Conservation (phyloP, 1,139 yeast genomes). For the Suhomyces taliae region DNA sequence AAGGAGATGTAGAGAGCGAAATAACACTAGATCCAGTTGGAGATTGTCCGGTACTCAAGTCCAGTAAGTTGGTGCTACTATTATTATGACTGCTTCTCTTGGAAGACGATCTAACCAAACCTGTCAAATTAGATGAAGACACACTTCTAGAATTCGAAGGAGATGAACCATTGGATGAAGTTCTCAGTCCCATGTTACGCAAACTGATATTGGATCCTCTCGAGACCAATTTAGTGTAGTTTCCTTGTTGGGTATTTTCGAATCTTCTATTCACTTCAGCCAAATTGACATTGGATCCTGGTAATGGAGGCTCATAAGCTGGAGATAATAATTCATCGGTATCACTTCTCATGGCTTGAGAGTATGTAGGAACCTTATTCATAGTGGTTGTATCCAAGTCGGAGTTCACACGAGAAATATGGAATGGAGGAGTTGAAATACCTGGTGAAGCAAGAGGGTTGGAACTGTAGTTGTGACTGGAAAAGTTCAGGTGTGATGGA, state of each 20-base stretch:
- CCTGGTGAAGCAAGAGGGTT: constrained; percentile 31
- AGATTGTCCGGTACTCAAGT: not conserved
- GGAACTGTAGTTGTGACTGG: constrained; percentile 3
- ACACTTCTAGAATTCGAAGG: constrained; percentile 31
- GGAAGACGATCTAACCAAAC: constrained; percentile 14
- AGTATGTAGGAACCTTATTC: constrained; percentile 79
- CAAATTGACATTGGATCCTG: constrained; percentile 41
- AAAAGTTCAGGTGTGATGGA: constrained; percentile 13
- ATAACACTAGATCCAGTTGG: not conserved
- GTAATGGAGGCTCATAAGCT: constrained; percentile 57
- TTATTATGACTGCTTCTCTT: constrained; percentile 8
- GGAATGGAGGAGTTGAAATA: constrained; percentile 50
- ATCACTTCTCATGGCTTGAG: constrained; percentile 63
- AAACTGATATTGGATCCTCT: constrained; percentile 24
- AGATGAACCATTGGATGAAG: constrained; percentile 26
- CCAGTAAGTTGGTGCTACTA: not conserved
- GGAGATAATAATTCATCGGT: constrained; percentile 60
- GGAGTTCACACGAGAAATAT: constrained; percentile 62
- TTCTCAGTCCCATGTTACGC: constrained; percentile 15
- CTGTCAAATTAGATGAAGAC: constrained; percentile 26
- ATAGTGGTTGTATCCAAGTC: constrained; percentile 32
- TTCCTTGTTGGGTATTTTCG: constrained; percentile 16
- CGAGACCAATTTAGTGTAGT: constrained; percentile 13
- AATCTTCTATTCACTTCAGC: constrained; percentile 25
- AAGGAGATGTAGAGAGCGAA: constrained; percentile 13